Evolutionary conservation across 768 basidiomycete genomes (phyloP).

Genomic region (Mycena epipterygia): DNA sequence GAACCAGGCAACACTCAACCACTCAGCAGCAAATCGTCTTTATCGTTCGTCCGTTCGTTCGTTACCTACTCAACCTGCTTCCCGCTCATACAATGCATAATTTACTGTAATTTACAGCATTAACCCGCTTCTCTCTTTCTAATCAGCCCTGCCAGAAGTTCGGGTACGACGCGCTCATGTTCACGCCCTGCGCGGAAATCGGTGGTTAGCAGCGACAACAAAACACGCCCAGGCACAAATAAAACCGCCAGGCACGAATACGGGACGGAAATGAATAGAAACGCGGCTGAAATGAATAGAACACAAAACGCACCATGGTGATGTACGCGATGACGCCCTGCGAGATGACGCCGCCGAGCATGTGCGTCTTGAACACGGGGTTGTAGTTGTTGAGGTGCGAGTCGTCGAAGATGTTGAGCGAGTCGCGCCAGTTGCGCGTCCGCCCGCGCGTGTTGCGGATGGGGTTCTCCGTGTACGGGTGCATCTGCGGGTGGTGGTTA

Average conservation of each 20-base stretch:
- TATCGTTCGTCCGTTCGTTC: too few species aligned
- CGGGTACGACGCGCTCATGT: slow-evolving; percentile 37
- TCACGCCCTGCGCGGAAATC: slow-evolving; percentile 34
- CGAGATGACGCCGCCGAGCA: slow-evolving; percentile 63
- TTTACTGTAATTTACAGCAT: not conserved
- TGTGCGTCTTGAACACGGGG: slow-evolving; percentile 64
- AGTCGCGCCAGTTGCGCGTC: slow-evolving; percentile 67
- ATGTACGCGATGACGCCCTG: slow-evolving; percentile 69
- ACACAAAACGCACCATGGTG: slow-evolving; percentile 59
- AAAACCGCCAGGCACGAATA: not conserved
- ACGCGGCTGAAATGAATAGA: too few species aligned
- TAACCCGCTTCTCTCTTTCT: not conserved
- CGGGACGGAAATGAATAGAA: not conserved
- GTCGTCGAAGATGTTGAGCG: slow-evolving; percentile 67
- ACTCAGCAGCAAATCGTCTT: too few species aligned
- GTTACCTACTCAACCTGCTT: too few species aligned
- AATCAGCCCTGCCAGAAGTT: slow-evolving; percentile 41
- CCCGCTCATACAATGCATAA: not conserved
- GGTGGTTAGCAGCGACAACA: not conserved
- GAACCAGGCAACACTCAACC: too few species aligned
- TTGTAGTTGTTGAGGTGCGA: slow-evolving; percentile 64
- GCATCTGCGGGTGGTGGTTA: slow-evolving; percentile 56
- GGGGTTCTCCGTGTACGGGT: slow-evolving; percentile 65
- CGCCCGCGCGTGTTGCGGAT: slow-evolving; percentile 61
- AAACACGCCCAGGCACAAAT: too few species aligned